phyloP scores from a whole-genome alignment of 345 rosid genomes.

The Eucalyptus decipiens region DNA sequence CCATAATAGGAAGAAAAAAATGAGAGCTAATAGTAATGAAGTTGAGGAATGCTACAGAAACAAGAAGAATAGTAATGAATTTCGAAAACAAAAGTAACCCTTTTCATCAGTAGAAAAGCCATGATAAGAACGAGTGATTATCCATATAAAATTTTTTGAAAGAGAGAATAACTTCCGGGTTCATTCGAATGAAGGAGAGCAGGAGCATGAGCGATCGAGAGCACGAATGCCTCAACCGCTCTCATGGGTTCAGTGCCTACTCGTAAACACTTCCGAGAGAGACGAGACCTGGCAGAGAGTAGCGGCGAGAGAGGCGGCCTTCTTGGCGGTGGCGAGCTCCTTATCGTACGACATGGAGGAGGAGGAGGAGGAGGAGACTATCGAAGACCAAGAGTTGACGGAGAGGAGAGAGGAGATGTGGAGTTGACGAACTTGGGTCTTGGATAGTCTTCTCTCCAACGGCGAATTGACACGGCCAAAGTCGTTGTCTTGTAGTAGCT shows the following conservation, averaged over 20 bases:
- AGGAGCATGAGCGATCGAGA: neutral
- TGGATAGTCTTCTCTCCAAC: neutral
- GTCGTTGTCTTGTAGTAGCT: neutral
- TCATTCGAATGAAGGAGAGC: neutral
- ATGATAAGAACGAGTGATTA: neutral
- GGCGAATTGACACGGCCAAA: neutral
- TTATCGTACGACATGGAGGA: constrained; percentile 56
- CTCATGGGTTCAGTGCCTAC: neutral
- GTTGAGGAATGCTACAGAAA: neutral
- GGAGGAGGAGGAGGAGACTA: neutral
- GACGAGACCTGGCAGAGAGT: constrained; percentile 70
- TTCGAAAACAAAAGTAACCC: neutral
- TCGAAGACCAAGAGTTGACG: neutral
- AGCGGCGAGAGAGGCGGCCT: constrained; percentile 83
- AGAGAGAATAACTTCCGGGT: neutral
- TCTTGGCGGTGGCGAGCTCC: constrained; percentile 89
- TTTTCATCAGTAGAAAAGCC: neutral
- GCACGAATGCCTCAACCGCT: neutral
- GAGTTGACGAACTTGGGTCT: neutral
- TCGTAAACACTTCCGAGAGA: neutral
- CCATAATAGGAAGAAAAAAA: neutral
- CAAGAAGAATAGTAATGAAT: neutral
- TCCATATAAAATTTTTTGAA: neutral
- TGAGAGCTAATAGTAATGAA: neutral
- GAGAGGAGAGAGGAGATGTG: neutral